Percentiles rank a stretch among this genome's conserved stretches.
phyloP scores from a whole-genome alignment of 441 rosid genomes.

The Sinapis alba region DNA sequence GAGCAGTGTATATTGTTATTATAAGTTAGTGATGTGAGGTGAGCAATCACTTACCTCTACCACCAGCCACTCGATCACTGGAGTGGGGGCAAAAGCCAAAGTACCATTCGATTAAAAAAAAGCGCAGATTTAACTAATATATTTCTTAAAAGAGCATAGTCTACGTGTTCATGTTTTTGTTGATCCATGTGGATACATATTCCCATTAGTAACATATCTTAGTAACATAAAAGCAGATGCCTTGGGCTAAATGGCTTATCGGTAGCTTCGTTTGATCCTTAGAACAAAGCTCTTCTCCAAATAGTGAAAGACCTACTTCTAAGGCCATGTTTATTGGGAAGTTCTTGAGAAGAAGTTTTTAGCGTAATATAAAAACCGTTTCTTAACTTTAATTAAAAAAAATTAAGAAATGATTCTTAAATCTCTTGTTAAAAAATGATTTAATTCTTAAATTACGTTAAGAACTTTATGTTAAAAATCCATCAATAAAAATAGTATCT shows the following conservation, averaged over 20 bases:
- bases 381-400: too few species aligned
- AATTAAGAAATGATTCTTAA: too few species aligned
- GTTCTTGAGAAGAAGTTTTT: too few species aligned
- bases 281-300: neutral
- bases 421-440: too few species aligned
- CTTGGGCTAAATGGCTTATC: neutral
- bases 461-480: too few species aligned
- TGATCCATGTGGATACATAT: conserved; percentile 12
- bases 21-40: conserved; percentile 24
- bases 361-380: too few species aligned
- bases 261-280: neutral
- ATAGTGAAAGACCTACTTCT: neutral
- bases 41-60: conserved; percentile 25
- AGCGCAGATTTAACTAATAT: neutral
- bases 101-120: neutral
- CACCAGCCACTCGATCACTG: conserved; percentile 31
- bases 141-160: too few species aligned
- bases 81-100: conserved; percentile 38
- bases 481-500: too few species aligned
- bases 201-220: neutral
- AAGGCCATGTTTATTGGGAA: too few species aligned
- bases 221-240: neutral
- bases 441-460: too few species aligned
- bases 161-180: neutral
- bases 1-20: conserved; percentile 20